Base-by-base conservation (phyloP, 257 asterid genomes). In the Solanum bukasovii region DNA sequence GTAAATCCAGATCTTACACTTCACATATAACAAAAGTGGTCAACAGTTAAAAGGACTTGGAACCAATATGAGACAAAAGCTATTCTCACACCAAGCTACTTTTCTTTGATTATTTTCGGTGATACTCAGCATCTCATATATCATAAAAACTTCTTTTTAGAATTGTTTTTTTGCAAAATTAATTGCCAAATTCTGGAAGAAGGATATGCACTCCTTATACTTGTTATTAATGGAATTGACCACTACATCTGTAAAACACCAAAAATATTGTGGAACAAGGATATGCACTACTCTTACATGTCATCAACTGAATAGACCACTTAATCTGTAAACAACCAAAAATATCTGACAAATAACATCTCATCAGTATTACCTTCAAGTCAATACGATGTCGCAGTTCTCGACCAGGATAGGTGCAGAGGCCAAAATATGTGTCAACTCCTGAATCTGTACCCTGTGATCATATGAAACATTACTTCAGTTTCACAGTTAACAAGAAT, bases 381-480 rank as follows among this genome's bases (percentile, higher is more conserved):
- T 97, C 99, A 84, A 97, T 93, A 78, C 99, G 98, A 71, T 92
- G 99, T 27, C 98, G 95, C 85, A 97, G 87, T 91, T 96, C 98
- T 90, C 86, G 94, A 78, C 98, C 97, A 86, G 96, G 98, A 81
- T 90, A 94, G 72, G 98, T 95, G 94, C 98, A 97, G 63, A 97
- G 98, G 67, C 99, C 99, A 91, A 95, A 96, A 90, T 93, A 97
- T 13, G 99, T 97, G 90, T 97, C 99, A 88, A 97, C 98, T 84
- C 99, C 99, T 70, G 94, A 90, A 91, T 95, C 98, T 20, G 95
- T 93, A 84, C 96, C 98, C 99, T 97, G 93, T 31, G 7, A 49
- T 27, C 78, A 84, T 13, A 87, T 46, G 56, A 84, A 77, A 7
- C 71, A 70, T 11, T 37, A 68, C 82, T 27, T 40, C 12, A 77